Evolutionary conservation across 495 filamentous ascomycete genomes (phyloP), one percentile per base, ranked within the genome.

Genomic region (Aspergillus carlsbadensis): DNA sequence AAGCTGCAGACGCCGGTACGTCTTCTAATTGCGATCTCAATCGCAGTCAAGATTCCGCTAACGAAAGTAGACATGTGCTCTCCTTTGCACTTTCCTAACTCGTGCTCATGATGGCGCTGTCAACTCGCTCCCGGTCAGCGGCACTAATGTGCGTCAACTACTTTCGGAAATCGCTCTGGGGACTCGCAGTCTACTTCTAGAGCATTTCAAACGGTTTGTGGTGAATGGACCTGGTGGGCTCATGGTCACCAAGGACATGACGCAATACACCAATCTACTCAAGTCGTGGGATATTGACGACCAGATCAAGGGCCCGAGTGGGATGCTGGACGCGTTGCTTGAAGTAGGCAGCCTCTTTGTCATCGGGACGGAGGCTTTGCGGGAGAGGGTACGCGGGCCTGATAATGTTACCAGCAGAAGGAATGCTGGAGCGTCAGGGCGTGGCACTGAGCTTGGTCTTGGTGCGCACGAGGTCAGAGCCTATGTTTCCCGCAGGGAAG

Each of bases 321-420:
- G 77, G 39, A 80, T 80, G 59, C 83, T 96, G 63, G 93, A 98
- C 75, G 79, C 95, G 37, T 68, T 98, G 53, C 84, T 89, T 33
- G 95, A 98, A 75, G 91, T 99, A 56, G 93, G 91, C n/a, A 96
- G 90, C 70, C 71, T 99, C 43, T 99, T 98, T 66, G 94, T 98
- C 37, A 91, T 98, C 71, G 90, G 91, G 17, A 85, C 88, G 11
- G 92, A 97, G 75, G 92, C 91, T 31, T 73, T 97, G 53, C 80
- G 86, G 41, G 92, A 96, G 74, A 78, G 90, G 49, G 74, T 96
- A 66, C 83, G 87, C 56, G 81, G 69, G 56, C 71, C 67, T 36
- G 70, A 68, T 36, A 71, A 57, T 45, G 60, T 63, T 34, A 62
- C 67, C 13, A 59, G 66, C 4, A 63, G 65, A 7, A 61, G 56